Conservation (phyloP, 2,329 filamentous ascomycete genomes). For the Hysterium pulicare region DNA sequence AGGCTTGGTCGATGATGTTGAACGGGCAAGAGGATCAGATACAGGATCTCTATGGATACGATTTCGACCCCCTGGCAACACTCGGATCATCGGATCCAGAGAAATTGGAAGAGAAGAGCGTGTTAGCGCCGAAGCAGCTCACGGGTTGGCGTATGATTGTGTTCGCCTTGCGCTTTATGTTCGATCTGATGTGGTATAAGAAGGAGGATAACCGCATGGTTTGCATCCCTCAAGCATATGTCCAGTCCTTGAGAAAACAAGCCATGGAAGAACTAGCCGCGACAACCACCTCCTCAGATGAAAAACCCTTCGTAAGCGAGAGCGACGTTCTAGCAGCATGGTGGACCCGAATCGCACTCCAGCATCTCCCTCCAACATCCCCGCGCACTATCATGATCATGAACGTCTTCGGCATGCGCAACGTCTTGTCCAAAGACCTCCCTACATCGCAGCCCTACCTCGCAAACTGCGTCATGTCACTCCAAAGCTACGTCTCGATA, state of each 20-base stretch:
- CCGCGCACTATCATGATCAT: constrained; percentile 35
- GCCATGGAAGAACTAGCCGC: constrained; percentile 29
- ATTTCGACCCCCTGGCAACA: constrained; percentile 34
- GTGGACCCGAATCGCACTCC: constrained; percentile 27
- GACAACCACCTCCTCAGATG: constrained; percentile 4
- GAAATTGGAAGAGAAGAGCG: background rate
- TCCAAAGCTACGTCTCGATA: constrained; percentile 6
- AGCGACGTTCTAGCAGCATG: constrained; percentile 47
- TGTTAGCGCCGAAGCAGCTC: constrained; percentile 15
- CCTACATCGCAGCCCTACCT: constrained; percentile 1
- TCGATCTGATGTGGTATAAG: constrained; percentile 30
- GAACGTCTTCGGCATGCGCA: constrained; percentile 42
- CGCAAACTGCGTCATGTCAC: constrained; percentile 1
- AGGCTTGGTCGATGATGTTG: constrained; percentile 48
- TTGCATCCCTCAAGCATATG: constrained; percentile 33
- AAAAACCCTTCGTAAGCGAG: constrained; percentile 44
- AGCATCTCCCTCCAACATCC: constrained; percentile 17
- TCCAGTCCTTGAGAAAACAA: constrained; percentile 15
- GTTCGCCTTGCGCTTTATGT: constrained; percentile 36
- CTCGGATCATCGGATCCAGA: constrained; percentile 4
- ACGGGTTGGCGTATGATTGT: constrained; percentile 23
- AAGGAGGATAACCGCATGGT: constrained; percentile 36
- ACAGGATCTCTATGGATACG: constrained; percentile 30
- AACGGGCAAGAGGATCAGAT: constrained; percentile 44
- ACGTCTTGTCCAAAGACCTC: constrained; percentile 17